Conservation (phyloP, 1,139 yeast genomes). For the Sugiyamaella xylanicola region DNA sequence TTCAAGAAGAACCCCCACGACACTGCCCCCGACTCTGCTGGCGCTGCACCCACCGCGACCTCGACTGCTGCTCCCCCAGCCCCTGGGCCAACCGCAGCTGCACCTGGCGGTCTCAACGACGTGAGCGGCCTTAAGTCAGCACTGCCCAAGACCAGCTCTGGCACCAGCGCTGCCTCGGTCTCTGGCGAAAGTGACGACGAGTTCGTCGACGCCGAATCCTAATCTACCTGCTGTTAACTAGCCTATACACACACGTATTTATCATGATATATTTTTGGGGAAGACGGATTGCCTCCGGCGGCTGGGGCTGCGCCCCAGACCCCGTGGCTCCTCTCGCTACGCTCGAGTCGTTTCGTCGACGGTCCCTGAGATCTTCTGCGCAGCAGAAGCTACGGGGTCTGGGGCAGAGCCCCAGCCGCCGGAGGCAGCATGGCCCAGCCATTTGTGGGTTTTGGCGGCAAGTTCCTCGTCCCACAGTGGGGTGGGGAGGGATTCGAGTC, state of each 20-base stretch:
- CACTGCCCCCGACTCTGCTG: no score
- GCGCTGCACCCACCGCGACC: constrained; percentile 1
- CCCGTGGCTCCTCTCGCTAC: background rate
- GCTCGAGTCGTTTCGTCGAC: no score
- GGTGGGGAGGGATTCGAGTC: no score
- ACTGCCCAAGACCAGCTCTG: constrained; percentile 7
- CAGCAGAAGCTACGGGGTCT: no score
- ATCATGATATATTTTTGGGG: background rate
- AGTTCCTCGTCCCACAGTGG: no score
- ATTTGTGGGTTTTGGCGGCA: no score
- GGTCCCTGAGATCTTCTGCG: no score
- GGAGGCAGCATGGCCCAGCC: no score
- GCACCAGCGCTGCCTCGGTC: constrained; percentile 12
- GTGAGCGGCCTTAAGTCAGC: constrained; percentile 21
- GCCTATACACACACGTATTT: background rate
- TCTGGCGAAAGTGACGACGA: constrained; percentile 31
- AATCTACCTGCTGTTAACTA: background rate
- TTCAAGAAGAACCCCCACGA: constrained; percentile 48
- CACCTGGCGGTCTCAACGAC: constrained; percentile 18
- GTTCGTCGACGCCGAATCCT: constrained; percentile 32
- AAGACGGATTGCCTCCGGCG: background rate
- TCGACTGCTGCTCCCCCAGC: constrained; percentile 9
- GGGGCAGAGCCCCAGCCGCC: no score
- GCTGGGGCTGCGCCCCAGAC: background rate
- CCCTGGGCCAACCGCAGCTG: background rate